These are phyloP conservation scores for Kazachstania bromeliacearum DNA, from an alignment of 805 yeast species.

Conservation along the genomic window DNA sequence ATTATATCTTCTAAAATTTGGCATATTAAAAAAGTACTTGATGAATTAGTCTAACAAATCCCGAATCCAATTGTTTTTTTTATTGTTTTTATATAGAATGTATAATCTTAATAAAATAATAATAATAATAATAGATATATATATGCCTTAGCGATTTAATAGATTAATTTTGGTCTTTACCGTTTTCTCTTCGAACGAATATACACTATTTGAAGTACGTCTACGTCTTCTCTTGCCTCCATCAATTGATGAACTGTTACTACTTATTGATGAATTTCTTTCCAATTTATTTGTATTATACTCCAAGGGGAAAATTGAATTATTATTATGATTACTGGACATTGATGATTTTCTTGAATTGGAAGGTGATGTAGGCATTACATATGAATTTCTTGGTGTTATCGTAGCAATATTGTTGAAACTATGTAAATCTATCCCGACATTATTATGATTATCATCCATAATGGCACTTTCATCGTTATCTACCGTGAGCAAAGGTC, in stretches of 20 bases:
- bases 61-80: neutral
- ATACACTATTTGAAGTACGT: conserved; percentile 7
- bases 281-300: neutral
- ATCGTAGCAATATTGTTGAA: neutral
- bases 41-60: conserved; percentile 14
- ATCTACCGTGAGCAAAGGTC: conserved; percentile 3
- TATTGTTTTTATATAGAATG: too few relatives aligned
- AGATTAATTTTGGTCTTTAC: too few relatives aligned
- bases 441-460: conserved; percentile 3
- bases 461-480: conserved; percentile 7
- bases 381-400: conserved; percentile 3
- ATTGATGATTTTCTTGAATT: conserved; percentile 2
- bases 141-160: too few relatives aligned
- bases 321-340: neutral
- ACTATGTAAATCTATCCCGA: neutral
- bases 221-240: too few relatives aligned
- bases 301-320: conserved; percentile 1
- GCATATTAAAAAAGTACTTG: conserved; percentile 23
- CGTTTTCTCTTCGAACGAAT: too few relatives aligned
- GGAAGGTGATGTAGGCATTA: neutral
- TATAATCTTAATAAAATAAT: too few relatives aligned
- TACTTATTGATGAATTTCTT: neutral
- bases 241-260: too few relatives aligned
- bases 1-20: conserved; percentile 21
- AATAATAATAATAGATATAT: too few relatives aligned